Evolutionary conservation across 768 basidiomycete genomes (phyloP).

Genomic region (Mycena pura): DNA sequence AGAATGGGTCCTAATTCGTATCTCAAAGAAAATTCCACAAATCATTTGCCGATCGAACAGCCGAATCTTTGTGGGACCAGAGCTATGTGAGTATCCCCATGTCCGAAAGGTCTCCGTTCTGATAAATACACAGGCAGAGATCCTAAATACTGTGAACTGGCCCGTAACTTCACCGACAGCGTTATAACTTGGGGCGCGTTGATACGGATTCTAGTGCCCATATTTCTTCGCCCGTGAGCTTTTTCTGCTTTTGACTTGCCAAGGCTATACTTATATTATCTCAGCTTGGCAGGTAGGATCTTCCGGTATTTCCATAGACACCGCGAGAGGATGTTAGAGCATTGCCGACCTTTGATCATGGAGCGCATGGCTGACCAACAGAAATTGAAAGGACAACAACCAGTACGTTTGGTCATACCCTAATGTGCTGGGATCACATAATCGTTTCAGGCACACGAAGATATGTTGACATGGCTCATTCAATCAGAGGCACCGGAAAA

Average conservation of each 20-base stretch:
- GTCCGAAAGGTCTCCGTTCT: constrained; percentile 6
- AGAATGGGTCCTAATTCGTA: constrained; percentile 40
- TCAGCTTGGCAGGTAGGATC: constrained; percentile 30
- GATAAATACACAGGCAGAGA: constrained; percentile 39
- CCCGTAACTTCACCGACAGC: constrained; percentile 41
- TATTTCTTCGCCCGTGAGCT: constrained; percentile 26
- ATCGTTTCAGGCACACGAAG: constrained; percentile 28
- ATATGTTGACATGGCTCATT: constrained; percentile 51
- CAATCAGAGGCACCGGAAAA: constrained; percentile 34
- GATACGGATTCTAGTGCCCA: constrained; percentile 43
- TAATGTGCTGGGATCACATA: too few species aligned
- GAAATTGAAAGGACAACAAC: too few species aligned
- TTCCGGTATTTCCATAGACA: constrained; percentile 11
- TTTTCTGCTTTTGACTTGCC: background rate
- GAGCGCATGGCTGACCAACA: too few species aligned
- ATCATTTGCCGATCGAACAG: constrained; percentile 46
- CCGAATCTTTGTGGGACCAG: constrained; percentile 47
- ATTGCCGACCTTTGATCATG: background rate
- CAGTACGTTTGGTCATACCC: too few species aligned
- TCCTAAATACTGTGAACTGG: constrained; percentile 37
- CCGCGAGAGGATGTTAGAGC: constrained; percentile 18
- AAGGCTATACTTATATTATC: background rate
- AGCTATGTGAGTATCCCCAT: constrained; percentile 39
- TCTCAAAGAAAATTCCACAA: constrained; percentile 35
- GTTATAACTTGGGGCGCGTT: constrained; percentile 37